Evolutionary conservation across 73 alveolate genomes (phyloP).

Genomic region (Tetrahymena elliotti): DNA sequence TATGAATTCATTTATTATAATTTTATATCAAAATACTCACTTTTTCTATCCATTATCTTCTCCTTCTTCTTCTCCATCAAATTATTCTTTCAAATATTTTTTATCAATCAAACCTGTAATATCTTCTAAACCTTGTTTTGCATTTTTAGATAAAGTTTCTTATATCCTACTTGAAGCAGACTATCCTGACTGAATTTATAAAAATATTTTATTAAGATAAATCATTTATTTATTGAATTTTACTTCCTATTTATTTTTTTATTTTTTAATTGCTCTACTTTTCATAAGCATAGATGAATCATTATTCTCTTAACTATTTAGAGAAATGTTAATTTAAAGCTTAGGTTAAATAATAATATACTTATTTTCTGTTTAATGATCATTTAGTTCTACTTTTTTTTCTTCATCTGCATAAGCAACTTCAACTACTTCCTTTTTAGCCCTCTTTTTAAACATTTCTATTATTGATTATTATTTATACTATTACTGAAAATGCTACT

Average conservation of each 20-base stretch:
- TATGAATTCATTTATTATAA: neutral
- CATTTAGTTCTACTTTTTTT: neutral
- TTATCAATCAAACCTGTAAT: neutral
- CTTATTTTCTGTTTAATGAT: neutral
- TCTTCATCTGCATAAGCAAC: neutral
- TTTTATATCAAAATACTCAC: neutral
- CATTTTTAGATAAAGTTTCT: neutral
- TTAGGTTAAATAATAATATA: neutral
- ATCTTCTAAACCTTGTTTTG: neutral
- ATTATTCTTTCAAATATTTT: neutral
- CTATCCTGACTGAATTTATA: neutral
- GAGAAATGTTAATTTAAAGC: neutral
- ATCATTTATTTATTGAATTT: neutral
- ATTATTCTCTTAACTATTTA: neutral
- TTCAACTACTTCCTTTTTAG: neutral
- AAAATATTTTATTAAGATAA: neutral
- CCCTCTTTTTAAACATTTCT: neutral
- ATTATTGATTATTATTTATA: neutral
- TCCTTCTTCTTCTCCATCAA: neutral
- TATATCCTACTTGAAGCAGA: neutral
- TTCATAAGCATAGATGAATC: neutral
- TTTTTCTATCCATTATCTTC: neutral
- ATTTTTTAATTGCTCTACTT: neutral
- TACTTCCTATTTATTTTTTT: neutral
- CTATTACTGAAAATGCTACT: neutral